phyloP scores from a whole-genome alignment of 2,329 filamentous ascomycete genomes.

The Penicillium sp. region DNA sequence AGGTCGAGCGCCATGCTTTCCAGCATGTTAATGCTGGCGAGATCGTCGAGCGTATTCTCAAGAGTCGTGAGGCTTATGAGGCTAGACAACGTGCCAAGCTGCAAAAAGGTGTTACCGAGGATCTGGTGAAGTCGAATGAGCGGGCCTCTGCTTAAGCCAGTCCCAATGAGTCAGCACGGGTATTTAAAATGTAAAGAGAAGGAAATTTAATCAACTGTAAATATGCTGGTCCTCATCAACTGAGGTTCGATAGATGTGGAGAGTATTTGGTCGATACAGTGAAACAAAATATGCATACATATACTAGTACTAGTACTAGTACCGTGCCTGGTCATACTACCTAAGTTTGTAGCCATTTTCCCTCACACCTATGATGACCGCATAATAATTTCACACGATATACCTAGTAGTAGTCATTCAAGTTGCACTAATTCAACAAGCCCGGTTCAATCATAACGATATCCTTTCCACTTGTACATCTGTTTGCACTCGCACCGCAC shows the following conservation, averaged over 20 bases:
- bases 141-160: slow-evolving; percentile 34
- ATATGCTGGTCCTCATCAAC: slow-evolving; percentile 21
- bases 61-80: slow-evolving; percentile 84
- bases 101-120: slow-evolving; percentile 79
- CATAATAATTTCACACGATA: no score
- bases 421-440: no score
- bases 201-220: slow-evolving; percentile 20
- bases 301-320: not conserved
- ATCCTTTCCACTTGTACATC: no score
- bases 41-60: slow-evolving; percentile 89
- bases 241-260: slow-evolving; percentile 10
- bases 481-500: no score
- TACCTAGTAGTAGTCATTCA: no score
- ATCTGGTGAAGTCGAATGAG: slow-evolving; percentile 65
- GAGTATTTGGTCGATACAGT: not conserved
- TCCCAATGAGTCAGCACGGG: not conserved
- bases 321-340: no score
- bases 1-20: slow-evolving; percentile 78
- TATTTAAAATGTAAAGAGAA: not conserved
- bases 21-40: slow-evolving; percentile 87
- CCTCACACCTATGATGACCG: no score
- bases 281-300: not conserved
- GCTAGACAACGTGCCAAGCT: slow-evolving; percentile 89
- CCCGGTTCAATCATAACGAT: no score
- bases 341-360: no score